These are phyloP conservation scores for Patellifolia procumbens DNA, from an alignment of 179 eudicot genomes.

Conservation along the genomic window DNA sequence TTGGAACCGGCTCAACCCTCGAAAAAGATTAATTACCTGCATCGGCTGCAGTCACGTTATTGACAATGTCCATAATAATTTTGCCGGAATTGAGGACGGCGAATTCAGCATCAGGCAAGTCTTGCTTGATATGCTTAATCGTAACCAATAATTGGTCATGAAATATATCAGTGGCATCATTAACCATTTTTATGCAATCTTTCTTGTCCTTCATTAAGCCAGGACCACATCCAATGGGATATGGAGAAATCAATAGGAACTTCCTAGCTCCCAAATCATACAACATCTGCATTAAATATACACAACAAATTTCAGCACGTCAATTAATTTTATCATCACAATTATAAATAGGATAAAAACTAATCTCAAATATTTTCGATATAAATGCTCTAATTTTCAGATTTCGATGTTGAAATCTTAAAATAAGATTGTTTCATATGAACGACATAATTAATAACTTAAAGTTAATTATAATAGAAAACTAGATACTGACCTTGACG, in stretches of 20 bases:
- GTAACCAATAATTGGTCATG: constrained; percentile 31
- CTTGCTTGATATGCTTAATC: constrained; percentile 32
- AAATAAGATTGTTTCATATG: too few relatives aligned
- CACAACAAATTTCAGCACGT: neutral
- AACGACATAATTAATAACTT: too few relatives aligned
- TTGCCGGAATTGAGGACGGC: constrained; percentile 44
- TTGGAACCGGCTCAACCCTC: too few relatives aligned
- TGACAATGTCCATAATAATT: constrained; percentile 41
- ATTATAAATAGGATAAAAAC: too few relatives aligned
- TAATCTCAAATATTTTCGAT: too few relatives aligned
- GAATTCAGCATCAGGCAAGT: constrained; percentile 44
- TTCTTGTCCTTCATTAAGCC: neutral
- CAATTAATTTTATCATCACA: too few relatives aligned
- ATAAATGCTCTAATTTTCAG: too few relatives aligned
- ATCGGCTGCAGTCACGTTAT: constrained; percentile 32
- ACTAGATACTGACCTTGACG: neutral
- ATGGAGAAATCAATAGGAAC: neutral
- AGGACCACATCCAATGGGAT: constrained; percentile 32
- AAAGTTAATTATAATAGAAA: too few relatives aligned
- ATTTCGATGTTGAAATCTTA: too few relatives aligned
- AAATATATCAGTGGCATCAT: constrained; percentile 35
- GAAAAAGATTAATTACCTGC: constrained; percentile 14
- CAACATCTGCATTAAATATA: neutral
- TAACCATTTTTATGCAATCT: constrained; percentile 28
- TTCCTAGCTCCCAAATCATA: neutral